Conservation (phyloP, 176 grass and related monocot genomes). For the Raddia guianensis region DNA sequence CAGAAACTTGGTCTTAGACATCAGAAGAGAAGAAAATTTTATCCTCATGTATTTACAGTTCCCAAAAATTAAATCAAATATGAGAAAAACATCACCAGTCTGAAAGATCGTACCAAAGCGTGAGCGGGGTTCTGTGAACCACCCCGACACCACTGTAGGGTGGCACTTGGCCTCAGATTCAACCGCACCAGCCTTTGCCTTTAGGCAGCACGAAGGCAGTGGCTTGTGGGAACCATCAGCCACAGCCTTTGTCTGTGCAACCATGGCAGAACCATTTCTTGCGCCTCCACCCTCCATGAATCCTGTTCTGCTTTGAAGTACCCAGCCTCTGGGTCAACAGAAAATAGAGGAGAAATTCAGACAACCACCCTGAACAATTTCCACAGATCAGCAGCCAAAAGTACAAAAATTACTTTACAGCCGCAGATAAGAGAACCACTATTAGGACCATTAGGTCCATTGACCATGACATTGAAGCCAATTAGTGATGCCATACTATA, state of each 20-base stretch:
- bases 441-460: background rate
- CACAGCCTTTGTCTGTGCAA: slow-evolving; percentile 58
- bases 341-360: slow-evolving; percentile 21
- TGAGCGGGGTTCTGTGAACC: too few relatives aligned
- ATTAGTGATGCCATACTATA: background rate
- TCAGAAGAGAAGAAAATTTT: background rate
- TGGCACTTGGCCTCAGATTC: too few relatives aligned
- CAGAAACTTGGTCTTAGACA: slow-evolving; percentile 10
- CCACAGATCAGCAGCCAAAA: background rate
- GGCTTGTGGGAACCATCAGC: slow-evolving; percentile 41
- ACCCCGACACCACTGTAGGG: too few relatives aligned
- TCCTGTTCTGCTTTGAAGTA: slow-evolving; percentile 57
- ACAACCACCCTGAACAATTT: background rate
- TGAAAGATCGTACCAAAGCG: too few relatives aligned
- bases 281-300: slow-evolving; percentile 72
- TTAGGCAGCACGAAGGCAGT: slow-evolving; percentile 80
- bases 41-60: background rate
- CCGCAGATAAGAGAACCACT: background rate
- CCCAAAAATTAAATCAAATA: background rate
- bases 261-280: slow-evolving; percentile 55
- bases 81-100: too few relatives aligned
- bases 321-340: slow-evolving; percentile 56
- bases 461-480: slow-evolving; percentile 9
- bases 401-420: slow-evolving; percentile 10
- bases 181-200: background rate